Percentiles rank a stretch among this genome's conserved stretches.
phyloP scores from a whole-genome alignment of 768 basidiomycete species.

The Rhodotorula babjevae region DNA sequence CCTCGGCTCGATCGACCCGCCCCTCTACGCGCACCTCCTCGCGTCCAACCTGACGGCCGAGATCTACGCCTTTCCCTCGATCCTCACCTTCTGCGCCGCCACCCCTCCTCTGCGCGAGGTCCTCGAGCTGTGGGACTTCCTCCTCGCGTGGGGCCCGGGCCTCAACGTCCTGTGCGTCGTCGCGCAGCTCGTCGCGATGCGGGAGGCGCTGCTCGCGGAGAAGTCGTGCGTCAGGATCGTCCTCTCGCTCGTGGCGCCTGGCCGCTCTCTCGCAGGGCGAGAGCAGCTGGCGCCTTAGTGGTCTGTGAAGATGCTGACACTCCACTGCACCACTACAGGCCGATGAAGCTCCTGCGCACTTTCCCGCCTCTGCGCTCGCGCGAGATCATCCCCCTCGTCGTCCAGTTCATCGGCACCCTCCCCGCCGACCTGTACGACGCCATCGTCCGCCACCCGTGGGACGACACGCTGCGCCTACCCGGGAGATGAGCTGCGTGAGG shows the following conservation, averaged over 20 bases:
- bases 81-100: constrained; percentile 90
- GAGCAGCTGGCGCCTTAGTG: too few species aligned
- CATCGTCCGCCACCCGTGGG: constrained; percentile 78
- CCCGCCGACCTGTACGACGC: constrained; percentile 81
- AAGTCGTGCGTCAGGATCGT: constrained; percentile 51
- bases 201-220: constrained; percentile 84
- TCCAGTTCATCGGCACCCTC: constrained; percentile 86
- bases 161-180: constrained; percentile 95
- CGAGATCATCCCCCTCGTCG: constrained; percentile 84
- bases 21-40: constrained; percentile 71
- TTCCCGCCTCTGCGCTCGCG: constrained; percentile 86
- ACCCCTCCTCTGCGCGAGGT: constrained; percentile 95
- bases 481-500: too few species aligned
- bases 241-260: neutral
- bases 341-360: constrained; percentile 87
- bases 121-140: constrained; percentile 91
- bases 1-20: constrained; percentile 82
- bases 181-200: constrained; percentile 83
- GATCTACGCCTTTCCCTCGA: constrained; percentile 94
- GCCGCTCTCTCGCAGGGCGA: too few species aligned
- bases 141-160: constrained; percentile 92
- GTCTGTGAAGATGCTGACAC: too few species aligned
- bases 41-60: constrained; percentile 91
- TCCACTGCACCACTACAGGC: constrained; percentile 53
- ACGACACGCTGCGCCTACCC: constrained; percentile 13